Conservation (phyloP, 1,139 yeast species). For the Nadsonia starkeyi-henricii region DNA sequence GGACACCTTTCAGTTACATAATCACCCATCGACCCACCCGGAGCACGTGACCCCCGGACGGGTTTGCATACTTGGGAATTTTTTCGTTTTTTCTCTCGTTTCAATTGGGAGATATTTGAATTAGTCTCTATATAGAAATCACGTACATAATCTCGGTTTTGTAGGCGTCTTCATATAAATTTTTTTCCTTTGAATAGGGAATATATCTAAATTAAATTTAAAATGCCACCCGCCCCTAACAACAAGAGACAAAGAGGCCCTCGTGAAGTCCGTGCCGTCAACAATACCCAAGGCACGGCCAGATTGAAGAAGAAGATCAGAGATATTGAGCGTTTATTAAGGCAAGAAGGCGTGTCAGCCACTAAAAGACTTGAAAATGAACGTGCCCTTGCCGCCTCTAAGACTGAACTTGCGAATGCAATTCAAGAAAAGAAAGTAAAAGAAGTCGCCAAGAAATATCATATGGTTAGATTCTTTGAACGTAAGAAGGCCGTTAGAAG, state of each 20-base stretch:
- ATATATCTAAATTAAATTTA: not conserved
- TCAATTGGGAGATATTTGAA: no score
- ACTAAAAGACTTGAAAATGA: constrained; percentile 69
- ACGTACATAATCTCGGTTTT: no score
- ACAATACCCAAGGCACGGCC: constrained; percentile 4
- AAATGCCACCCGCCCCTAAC: not conserved
- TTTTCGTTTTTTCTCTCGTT: no score
- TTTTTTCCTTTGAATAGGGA: no score
- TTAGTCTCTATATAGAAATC: no score
- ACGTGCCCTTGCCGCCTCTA: constrained; percentile 66
- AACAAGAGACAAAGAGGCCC: constrained; percentile 2
- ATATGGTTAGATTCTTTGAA: constrained; percentile 89
- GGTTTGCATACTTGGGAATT: no score
- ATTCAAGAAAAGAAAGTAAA: constrained; percentile 38
- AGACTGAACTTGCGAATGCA: constrained; percentile 47
- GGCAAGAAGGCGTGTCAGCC: constrained; percentile 39
- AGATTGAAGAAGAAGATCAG: constrained; percentile 68
- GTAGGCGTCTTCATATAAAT: no score
- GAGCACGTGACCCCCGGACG: no score
- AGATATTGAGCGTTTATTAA: constrained; percentile 61
- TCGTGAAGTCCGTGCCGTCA: constrained; percentile 3
- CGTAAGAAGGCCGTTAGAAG: constrained; percentile 71
- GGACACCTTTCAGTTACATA: no score
- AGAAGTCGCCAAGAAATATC: constrained; percentile 64
- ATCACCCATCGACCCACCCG: no score